Conservation (phyloP, 73 alveolate species). For the Paramecium tetraurelia region DNA sequence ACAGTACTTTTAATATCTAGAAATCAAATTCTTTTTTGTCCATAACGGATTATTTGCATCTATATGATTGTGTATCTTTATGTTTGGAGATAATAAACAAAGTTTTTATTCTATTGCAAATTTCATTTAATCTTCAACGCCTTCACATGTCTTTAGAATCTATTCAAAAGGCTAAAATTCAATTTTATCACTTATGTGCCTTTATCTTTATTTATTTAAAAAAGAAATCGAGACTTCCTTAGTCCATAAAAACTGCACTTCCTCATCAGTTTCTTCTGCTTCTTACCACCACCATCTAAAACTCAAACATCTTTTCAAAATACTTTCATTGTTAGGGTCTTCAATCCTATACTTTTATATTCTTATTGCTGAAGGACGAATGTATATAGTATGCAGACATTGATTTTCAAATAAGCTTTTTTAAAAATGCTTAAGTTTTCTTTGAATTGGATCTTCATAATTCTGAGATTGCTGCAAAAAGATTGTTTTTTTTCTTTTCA, state of each 20-base stretch:
- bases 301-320: background rate
- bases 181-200: background rate
- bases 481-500: background rate
- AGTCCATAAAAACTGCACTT: background rate
- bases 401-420: background rate
- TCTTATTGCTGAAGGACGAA: background rate
- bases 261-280: background rate
- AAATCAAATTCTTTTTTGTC: background rate
- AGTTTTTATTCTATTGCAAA: background rate
- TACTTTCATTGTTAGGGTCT: background rate
- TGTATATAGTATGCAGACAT: background rate
- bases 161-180: background rate
- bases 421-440: background rate
- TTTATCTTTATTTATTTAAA: background rate
- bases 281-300: constrained; percentile 23
- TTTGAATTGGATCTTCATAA: background rate
- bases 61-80: background rate
- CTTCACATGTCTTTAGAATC: background rate
- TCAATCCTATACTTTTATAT: background rate
- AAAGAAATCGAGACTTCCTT: background rate
- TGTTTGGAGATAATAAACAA: background rate
- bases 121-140: constrained; percentile 27
- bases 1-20: background rate
- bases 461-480: background rate
- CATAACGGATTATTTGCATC: background rate